A percentile compares a stretch with the other conserved stretches of the same genome.
phyloP scores from a whole-genome alignment of 257 asterid species.

The Ilex aquifolium region DNA sequence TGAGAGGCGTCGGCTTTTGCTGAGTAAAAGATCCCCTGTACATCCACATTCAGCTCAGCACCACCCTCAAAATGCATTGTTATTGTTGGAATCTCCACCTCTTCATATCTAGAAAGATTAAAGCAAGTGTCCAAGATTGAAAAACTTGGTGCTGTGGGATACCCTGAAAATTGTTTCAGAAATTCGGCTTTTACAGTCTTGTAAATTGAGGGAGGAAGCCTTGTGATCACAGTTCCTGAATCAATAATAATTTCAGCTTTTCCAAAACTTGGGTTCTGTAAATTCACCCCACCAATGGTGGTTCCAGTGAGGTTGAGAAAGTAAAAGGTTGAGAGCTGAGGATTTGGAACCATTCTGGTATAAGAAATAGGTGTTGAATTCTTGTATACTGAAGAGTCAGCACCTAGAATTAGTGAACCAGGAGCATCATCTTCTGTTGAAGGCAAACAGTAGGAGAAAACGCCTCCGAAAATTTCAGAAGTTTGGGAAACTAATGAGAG shows the following conservation, averaged over 20 bases:
- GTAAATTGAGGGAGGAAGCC: constrained; percentile 76
- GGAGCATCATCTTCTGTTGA: constrained; percentile 41
- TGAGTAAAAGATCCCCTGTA: constrained; percentile 56
- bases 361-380: constrained; percentile 57
- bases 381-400: constrained; percentile 37
- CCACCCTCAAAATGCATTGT: constrained; percentile 57
- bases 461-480: constrained; percentile 44
- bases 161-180: constrained; percentile 75
- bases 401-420: constrained; percentile 62
- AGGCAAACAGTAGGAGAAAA: constrained; percentile 85
- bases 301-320: constrained; percentile 62
- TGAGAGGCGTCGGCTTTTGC: constrained; percentile 71
- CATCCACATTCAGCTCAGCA: constrained; percentile 66
- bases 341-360: constrained; percentile 51
- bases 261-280: constrained; percentile 38
- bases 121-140: constrained; percentile 83
- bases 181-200: constrained; percentile 50
- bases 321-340: constrained; percentile 54
- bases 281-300: constrained; percentile 49
- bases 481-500: constrained; percentile 70
- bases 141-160: constrained; percentile 56
- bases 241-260: constrained; percentile 51
- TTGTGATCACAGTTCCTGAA: constrained; percentile 77
- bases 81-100: constrained; percentile 60
- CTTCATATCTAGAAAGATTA: constrained; percentile 56